Percentiles rank a stretch among this genome's conserved stretches.
Conservation (phyloP, 768 basidiomycete genomes). For the Trametes gibbosa region DNA sequence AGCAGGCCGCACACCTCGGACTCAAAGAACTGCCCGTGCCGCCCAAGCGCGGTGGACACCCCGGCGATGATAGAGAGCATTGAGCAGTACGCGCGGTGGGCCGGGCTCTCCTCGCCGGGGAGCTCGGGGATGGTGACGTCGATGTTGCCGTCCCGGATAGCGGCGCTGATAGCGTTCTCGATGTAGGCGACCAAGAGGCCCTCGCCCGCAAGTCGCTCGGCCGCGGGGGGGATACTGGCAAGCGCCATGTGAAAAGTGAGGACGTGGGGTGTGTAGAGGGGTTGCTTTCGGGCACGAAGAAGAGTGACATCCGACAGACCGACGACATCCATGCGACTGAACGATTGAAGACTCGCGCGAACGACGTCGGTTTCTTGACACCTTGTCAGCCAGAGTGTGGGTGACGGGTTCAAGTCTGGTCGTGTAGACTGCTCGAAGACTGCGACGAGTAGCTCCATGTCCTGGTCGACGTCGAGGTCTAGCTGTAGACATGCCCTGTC, state of each 20-base stretch:
- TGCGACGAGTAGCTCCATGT: constrained; percentile 77
- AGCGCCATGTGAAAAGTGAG: constrained; percentile 86
- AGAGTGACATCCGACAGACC: constrained; percentile 66
- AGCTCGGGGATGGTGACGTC: constrained; percentile 65
- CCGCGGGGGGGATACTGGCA: constrained; percentile 70
- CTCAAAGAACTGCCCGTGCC: constrained; percentile 75
- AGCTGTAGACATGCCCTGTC: constrained; percentile 54
- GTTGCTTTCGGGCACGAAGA: constrained; percentile 58
- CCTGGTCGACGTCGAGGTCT: constrained; percentile 68
- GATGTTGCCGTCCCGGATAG: constrained; percentile 74
- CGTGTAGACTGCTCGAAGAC: constrained; percentile 82
- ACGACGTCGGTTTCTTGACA: constrained; percentile 83
- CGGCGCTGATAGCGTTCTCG: constrained; percentile 73
- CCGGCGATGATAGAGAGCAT: constrained; percentile 81
- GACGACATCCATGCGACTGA: constrained; percentile 63
- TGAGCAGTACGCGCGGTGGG: constrained; percentile 77
- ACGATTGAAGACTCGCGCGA: constrained; percentile 68
- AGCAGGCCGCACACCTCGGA: constrained; percentile 84
- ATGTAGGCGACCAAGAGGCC: constrained; percentile 81
- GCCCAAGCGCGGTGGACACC: constrained; percentile 60
- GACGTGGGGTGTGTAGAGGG: constrained; percentile 74
- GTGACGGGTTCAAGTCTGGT: constrained; percentile 63
- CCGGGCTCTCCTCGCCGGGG: constrained; percentile 73
- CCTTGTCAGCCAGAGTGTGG: constrained; percentile 72
- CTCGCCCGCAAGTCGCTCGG: constrained; percentile 82